A percentile compares a stretch with the other conserved stretches of the same genome.
These are phyloP conservation scores for Cryptosporidium meleagridis DNA, from an alignment of 169 alveolate genomes.

Conservation along the genomic window DNA sequence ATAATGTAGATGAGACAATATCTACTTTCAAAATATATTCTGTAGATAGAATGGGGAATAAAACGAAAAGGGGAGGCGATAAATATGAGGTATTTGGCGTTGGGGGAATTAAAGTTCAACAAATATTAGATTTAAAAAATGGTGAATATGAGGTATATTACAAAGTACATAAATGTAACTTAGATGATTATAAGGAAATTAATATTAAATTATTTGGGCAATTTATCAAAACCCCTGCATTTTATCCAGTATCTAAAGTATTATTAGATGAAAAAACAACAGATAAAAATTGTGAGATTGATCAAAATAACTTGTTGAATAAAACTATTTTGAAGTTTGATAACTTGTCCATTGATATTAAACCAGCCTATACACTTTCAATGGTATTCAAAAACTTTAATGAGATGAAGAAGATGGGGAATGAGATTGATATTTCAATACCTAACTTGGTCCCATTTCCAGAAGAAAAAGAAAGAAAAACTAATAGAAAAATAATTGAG, in stretches of 20 bases:
- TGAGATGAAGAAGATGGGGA: slow-evolving; percentile 74
- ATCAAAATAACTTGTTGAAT: slow-evolving; percentile 25
- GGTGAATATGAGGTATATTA: slow-evolving; percentile 65
- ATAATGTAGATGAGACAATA: slow-evolving; percentile 23
- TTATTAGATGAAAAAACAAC: not conserved
- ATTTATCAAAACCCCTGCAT: slow-evolving; percentile 59
- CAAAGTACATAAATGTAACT: slow-evolving; percentile 37
- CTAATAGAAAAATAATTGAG: not conserved
- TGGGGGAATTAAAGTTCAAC: slow-evolving; percentile 77
- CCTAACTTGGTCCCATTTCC: slow-evolving; percentile 66
- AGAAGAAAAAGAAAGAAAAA: slow-evolving; percentile 16
- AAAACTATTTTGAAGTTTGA: slow-evolving; percentile 32
- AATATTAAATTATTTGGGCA: slow-evolving; percentile 54
- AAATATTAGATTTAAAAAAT: slow-evolving; percentile 75
- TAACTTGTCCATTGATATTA: slow-evolving; percentile 49
- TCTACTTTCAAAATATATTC: slow-evolving; percentile 37
- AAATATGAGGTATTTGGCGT: slow-evolving; percentile 75
- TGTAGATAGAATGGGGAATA: slow-evolving; percentile 75
- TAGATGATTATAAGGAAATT: slow-evolving; percentile 68
- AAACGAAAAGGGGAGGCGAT: slow-evolving; percentile 75
- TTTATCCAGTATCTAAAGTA: slow-evolving; percentile 37
- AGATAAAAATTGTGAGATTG: not conserved
- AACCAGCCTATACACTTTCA: slow-evolving; percentile 56
- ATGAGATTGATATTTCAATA: slow-evolving; percentile 25
- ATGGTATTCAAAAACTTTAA: slow-evolving; percentile 57